Evolutionary conservation across 139 green algal genomes (phyloP).

Genomic region (Closterium sp.): DNA sequence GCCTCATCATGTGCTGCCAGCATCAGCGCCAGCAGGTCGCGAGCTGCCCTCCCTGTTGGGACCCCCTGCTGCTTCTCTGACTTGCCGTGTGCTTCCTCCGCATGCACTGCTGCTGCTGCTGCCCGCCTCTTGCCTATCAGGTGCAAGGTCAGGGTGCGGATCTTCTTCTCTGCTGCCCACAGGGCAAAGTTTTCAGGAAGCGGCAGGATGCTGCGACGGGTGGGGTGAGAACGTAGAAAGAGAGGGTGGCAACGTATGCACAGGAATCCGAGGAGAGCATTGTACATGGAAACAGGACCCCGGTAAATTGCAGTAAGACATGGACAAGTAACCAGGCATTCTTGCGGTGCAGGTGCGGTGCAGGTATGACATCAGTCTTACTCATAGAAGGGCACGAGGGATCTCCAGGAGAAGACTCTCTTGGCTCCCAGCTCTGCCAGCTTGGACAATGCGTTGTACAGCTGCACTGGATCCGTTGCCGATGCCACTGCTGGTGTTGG

Average conservation of each 20-base stretch:
- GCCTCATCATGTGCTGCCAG: conserved; percentile 18
- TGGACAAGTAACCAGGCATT: no score
- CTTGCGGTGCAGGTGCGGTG: no score
- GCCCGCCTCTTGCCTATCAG: background rate
- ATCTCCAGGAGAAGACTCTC: background rate
- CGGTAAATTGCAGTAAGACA: no score
- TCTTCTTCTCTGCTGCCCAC: background rate
- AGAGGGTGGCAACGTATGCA: no score
- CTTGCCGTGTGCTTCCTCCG: no score
- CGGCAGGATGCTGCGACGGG: background rate
- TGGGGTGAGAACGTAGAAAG: no score
- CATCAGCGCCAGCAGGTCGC: conserved; percentile 24
- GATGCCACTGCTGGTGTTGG: background rate
- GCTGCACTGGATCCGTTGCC: background rate
- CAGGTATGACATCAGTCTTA: no score
- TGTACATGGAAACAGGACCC: no score
- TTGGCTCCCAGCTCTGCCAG: background rate
- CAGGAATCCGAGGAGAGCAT: no score
- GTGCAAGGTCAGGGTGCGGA: background rate
- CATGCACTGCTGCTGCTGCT: background rate
- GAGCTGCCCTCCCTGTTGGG: background rate
- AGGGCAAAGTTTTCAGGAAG: background rate
- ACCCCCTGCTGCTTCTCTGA: background rate
- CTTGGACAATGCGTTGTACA: background rate
- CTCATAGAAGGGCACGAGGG: background rate